A percentile compares a stretch with the other conserved stretches of the same genome.
phyloP scores from a whole-genome alignment of 352 stramenopile species.

The Globisporangium solare region DNA sequence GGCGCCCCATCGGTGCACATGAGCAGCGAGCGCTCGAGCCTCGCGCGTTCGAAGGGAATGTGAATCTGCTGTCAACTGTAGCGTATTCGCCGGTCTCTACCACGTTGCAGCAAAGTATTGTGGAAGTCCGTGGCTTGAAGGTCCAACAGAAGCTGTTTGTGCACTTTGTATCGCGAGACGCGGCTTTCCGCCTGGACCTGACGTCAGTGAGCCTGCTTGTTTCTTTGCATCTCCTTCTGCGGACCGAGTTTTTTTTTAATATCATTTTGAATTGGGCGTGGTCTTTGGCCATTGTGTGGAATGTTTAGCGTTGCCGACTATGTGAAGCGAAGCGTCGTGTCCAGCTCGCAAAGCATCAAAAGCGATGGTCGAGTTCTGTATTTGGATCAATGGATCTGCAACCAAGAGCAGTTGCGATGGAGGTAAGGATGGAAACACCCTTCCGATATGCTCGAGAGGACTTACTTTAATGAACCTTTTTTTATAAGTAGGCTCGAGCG shows the following conservation, averaged over 20 bases:
- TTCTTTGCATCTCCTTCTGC: background rate
- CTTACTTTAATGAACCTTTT: no score
- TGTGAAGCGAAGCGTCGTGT: slow-evolving; percentile 17
- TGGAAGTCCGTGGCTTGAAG: slow-evolving; percentile 30
- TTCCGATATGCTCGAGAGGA: no score
- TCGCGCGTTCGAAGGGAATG: slow-evolving; percentile 22
- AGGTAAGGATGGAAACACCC: slow-evolving; percentile 17
- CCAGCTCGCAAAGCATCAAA: background rate
- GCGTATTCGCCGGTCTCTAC: slow-evolving; percentile 11
- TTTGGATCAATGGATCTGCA: slow-evolving; percentile 28
- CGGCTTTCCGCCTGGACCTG: slow-evolving; percentile 26
- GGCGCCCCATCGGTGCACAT: background rate
- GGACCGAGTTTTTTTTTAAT: background rate
- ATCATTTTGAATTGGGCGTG: no score
- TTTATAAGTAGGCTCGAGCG: slow-evolving; percentile 26
- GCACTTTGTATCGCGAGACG: slow-evolving; percentile 33
- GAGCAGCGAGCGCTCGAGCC: slow-evolving; percentile 9
- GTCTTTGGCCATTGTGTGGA: background rate
- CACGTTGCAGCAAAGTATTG: background rate
- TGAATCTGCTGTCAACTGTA: slow-evolving; percentile 27
- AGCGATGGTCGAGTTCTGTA: slow-evolving; percentile 8
- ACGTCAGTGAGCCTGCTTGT: slow-evolving; percentile 13
- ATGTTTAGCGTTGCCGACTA: slow-evolving; percentile 31
- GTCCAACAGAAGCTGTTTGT: slow-evolving; percentile 37
- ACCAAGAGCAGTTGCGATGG: slow-evolving; percentile 37